phyloP scores from a whole-genome alignment of 1,284 basidiomycete genomes.

The Leccinum fallax region DNA sequence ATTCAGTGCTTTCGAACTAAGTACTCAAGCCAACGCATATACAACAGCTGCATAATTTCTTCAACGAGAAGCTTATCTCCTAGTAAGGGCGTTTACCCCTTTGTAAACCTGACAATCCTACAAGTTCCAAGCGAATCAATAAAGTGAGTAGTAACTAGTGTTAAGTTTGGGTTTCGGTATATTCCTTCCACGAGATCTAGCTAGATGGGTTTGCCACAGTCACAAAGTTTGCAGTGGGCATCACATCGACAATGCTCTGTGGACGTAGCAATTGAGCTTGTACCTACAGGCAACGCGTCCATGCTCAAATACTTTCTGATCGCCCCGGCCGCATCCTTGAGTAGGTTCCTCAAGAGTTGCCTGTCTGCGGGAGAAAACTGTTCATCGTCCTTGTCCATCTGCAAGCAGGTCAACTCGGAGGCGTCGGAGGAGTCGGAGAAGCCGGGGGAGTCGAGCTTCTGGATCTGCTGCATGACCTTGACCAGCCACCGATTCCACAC shows the following conservation, averaged over 20 bases:
- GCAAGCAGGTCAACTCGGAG: background rate
- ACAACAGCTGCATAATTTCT: background rate
- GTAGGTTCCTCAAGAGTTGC: background rate
- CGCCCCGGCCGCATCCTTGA: background rate
- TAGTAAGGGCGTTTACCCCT: background rate
- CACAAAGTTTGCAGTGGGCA: background rate
- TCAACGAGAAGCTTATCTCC: background rate
- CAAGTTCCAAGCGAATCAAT: background rate
- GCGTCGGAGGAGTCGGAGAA: no score
- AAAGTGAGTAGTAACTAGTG: background rate
- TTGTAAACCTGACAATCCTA: background rate
- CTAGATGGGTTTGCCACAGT: background rate
- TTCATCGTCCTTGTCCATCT: background rate
- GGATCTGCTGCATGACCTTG: background rate
- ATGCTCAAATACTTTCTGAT: background rate
- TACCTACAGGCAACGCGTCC: background rate
- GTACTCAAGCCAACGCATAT: background rate
- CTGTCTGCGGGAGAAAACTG: background rate
- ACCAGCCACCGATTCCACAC: background rate
- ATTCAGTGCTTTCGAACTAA: background rate
- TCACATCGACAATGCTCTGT: background rate
- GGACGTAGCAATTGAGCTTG: background rate
- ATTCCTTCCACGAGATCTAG: background rate
- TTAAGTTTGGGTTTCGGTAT: background rate
- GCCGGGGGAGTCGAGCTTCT: background rate